Evolutionary conservation across 306 rosid species (phyloP).

Genomic region (Prosopis cineraria): DNA sequence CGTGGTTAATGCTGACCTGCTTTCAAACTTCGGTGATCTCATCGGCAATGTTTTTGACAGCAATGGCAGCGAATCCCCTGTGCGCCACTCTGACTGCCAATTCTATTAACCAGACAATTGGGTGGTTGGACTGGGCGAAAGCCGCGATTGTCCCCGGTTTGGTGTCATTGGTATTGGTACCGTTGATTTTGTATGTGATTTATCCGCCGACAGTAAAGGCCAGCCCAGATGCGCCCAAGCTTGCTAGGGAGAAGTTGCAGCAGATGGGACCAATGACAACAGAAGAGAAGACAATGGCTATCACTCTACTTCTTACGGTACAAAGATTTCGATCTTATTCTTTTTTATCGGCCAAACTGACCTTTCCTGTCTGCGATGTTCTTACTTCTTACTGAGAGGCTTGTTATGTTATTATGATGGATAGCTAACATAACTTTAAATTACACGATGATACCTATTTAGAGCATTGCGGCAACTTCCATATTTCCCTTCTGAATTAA

Average conservation of each 20-base stretch:
- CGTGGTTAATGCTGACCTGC: conserved; percentile 98
- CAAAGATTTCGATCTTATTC: neutral
- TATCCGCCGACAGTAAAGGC: conserved; percentile 86
- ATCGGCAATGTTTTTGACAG: conserved; percentile 95
- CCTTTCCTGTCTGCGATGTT: neutral
- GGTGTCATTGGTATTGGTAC: conserved; percentile 84
- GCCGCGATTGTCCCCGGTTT: conserved; percentile 92
- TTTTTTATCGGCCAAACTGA: neutral
- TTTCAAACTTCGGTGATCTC: conserved; percentile 95
- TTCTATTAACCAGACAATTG: conserved; percentile 82
- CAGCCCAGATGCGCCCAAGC: conserved; percentile 96
- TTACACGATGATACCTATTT: neutral
- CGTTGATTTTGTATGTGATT: conserved; percentile 71
- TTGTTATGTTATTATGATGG: neutral
- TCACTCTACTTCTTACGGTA: conserved; percentile 91
- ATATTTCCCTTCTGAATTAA: neutral
- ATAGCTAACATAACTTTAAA: neutral
- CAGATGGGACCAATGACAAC: conserved; percentile 89
- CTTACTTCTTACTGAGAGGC: neutral
- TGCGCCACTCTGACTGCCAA: conserved; percentile 74
- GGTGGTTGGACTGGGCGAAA: conserved; percentile 97
- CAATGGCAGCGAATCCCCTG: conserved; percentile 96
- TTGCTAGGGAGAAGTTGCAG: conserved; percentile 81
- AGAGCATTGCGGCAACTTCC: neutral
- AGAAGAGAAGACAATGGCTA: conserved; percentile 86